These are phyloP conservation scores for Metschnikowia sp. DNA, from an alignment of 805 yeast species.

Conservation along the genomic window DNA sequence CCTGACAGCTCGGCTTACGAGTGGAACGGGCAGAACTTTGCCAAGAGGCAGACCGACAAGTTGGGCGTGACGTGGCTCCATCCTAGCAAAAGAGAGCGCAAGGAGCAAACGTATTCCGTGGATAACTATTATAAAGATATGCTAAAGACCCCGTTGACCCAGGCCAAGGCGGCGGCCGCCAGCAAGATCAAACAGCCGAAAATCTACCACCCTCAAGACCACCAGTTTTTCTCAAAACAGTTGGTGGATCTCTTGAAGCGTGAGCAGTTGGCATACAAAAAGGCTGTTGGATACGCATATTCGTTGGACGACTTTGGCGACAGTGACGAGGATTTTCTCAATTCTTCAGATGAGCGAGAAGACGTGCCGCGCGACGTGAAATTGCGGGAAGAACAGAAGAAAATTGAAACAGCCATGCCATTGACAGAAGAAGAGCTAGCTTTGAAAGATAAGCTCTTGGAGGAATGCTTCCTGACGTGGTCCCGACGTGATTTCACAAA, in stretches of 20 bases:
- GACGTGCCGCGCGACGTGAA: slow-evolving; percentile 34
- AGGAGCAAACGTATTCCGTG: slow-evolving; percentile 72
- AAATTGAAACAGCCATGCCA: slow-evolving; percentile 53
- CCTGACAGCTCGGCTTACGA: slow-evolving; percentile 89
- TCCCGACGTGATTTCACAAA: slow-evolving; percentile 71
- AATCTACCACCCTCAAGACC: slow-evolving; percentile 60
- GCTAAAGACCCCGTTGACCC: slow-evolving; percentile 33
- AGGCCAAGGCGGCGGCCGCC: slow-evolving; percentile 7
- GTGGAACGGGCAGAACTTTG: slow-evolving; percentile 92
- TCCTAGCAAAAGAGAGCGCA: slow-evolving; percentile 72
- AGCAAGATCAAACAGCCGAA: slow-evolving; percentile 31
- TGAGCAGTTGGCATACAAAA: slow-evolving; percentile 64
- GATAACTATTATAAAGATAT: slow-evolving; percentile 77
- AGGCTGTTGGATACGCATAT: slow-evolving; percentile 55
- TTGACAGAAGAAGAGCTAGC: slow-evolving; percentile 61
- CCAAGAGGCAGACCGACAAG: slow-evolving; percentile 44
- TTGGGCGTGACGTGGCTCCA: slow-evolving; percentile 59
- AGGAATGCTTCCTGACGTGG: slow-evolving; percentile 64
- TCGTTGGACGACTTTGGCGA: slow-evolving; percentile 60
- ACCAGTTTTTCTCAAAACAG: slow-evolving; percentile 64
- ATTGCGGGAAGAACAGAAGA: slow-evolving; percentile 48
- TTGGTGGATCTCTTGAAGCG: slow-evolving; percentile 52
- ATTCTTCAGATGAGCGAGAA: slow-evolving; percentile 41
- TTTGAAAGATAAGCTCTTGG: slow-evolving; percentile 50
- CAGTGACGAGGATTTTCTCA: slow-evolving; percentile 44